Percentiles rank a stretch among this genome's conserved stretches.
Evolutionary conservation across 768 basidiomycete species (phyloP).

Genomic region (Rhodotorula toruloides): DNA sequence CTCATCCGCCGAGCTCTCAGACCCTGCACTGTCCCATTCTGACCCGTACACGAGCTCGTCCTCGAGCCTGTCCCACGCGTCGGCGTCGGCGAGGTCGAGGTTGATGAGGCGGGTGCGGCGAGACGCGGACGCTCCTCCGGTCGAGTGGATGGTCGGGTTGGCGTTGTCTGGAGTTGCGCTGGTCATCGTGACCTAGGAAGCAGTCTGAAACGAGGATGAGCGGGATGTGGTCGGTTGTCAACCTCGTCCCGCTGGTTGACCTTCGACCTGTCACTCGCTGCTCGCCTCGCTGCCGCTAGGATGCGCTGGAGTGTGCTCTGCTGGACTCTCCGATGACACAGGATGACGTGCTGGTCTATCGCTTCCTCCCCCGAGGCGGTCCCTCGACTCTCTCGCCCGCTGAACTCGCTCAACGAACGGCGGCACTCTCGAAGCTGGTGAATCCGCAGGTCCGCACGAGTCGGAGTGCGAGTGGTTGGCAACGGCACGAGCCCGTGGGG

Average conservation of each 20-base stretch:
- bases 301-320: not conserved
- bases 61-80: slow-evolving; percentile 37
- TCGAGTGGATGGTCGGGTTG: slow-evolving; percentile 73
- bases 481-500: too few relatives aligned
- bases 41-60: slow-evolving; percentile 1
- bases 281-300: not conserved
- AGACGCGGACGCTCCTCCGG: slow-evolving; percentile 33
- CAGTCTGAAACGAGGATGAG: too few relatives aligned
- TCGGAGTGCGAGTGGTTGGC: too few relatives aligned
- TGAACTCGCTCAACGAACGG: too few relatives aligned
- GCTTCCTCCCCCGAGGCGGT: too few relatives aligned
- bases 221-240: not conserved
- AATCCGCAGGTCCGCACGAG: too few relatives aligned
- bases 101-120: slow-evolving; percentile 49
- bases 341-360: too few relatives aligned
- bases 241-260: not conserved
- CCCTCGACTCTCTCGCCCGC: too few relatives aligned
- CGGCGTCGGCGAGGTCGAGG: slow-evolving; percentile 48
- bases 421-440: too few relatives aligned
- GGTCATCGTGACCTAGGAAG: not conserved
- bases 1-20: slow-evolving; percentile 49
- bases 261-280: not conserved
- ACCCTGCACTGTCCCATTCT: not conserved
- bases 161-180: slow-evolving; percentile 58
- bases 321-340: not conserved